Conservation (phyloP, 768 basidiomycete species). For the Postia placenta region DNA sequence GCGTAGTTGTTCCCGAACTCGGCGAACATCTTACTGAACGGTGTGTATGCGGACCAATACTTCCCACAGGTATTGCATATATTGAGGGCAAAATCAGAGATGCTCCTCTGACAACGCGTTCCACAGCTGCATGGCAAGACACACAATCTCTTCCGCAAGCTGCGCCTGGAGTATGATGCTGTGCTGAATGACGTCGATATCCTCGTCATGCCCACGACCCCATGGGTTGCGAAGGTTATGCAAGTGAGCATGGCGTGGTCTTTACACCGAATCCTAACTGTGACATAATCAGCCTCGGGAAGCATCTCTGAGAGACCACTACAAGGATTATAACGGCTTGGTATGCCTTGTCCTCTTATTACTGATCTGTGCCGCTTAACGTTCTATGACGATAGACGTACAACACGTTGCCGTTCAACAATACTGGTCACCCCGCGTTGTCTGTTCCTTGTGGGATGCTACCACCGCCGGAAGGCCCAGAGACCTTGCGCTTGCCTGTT, state of each 20-base stretch:
- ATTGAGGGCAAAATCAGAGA: not conserved
- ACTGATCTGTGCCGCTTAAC: not conserved
- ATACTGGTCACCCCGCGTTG: constrained; percentile 37
- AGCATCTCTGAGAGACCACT: constrained; percentile 17
- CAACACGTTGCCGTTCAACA: constrained; percentile 20
- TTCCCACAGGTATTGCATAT: constrained; percentile 18
- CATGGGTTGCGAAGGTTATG: constrained; percentile 26
- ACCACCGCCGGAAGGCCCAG: constrained; percentile 28
- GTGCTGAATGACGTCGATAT: constrained; percentile 25
- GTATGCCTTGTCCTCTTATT: constrained; percentile 3
- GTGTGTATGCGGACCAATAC: constrained; percentile 25
- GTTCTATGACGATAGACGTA: constrained; percentile 6
- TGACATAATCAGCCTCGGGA: constrained; percentile 18
- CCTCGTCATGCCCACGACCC: constrained; percentile 32
- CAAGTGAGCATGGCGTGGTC: constrained; percentile 1
- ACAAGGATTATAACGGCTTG: constrained; percentile 14
- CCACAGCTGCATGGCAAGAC: constrained; percentile 27
- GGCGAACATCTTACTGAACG: constrained; percentile 18
- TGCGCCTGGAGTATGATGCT: constrained; percentile 28
- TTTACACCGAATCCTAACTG: not conserved
- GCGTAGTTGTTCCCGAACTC: constrained; percentile 13
- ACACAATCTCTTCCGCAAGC: constrained; percentile 31
- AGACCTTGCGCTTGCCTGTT: constrained; percentile 32
- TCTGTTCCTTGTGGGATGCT: constrained; percentile 37
- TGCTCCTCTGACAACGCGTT: not conserved